Evolutionary conservation across 768 basidiomycete species (phyloP).

Genomic region (Trametes villosa): DNA sequence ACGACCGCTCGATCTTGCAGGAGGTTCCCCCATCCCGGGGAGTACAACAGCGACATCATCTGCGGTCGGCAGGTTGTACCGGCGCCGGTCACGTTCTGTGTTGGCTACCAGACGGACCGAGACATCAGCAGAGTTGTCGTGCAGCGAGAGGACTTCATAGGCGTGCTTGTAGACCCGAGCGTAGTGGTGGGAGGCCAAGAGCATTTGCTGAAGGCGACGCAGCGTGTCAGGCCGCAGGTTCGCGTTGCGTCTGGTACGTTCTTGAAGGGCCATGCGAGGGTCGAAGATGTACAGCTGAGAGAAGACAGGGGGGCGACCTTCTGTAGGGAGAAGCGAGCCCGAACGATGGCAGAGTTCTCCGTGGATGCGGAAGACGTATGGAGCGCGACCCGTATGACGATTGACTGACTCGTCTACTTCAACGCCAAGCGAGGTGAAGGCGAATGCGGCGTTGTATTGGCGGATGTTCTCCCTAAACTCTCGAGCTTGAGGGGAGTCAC

Average conservation of each 20-base stretch:
- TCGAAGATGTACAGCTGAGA: constrained; percentile 50
- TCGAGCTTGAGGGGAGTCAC: constrained; percentile 18
- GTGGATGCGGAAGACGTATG: constrained; percentile 40
- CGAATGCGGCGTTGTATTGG: constrained; percentile 47
- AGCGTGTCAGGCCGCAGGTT: constrained; percentile 15
- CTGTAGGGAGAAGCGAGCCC: constrained; percentile 37
- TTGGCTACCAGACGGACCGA: not conserved
- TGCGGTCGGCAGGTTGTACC: constrained; percentile 50
- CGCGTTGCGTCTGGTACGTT: constrained; percentile 19
- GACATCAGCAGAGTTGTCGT: constrained; percentile 8
- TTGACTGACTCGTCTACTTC: constrained; percentile 35
- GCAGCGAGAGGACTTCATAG: constrained; percentile 37
- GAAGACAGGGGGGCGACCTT: constrained; percentile 34
- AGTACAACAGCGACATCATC: constrained; percentile 43
- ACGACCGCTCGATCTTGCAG: too few species aligned
- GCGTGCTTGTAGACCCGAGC: constrained; percentile 43
- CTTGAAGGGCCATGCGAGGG: constrained; percentile 38
- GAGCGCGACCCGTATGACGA: constrained; percentile 31
- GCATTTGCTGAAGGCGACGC: constrained; percentile 17
- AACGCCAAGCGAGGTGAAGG: constrained; percentile 44
- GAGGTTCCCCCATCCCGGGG: constrained; percentile 7
- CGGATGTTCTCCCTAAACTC: constrained; percentile 41
- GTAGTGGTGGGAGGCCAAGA: constrained; percentile 27
- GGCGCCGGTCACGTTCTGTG: constrained; percentile 33
- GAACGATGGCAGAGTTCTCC: constrained; percentile 43